A percentile compares a stretch with the other conserved stretches of the same genome.
Conservation (phyloP, 2,329 filamentous ascomycete genomes). For the Stylonectria norvegica region DNA sequence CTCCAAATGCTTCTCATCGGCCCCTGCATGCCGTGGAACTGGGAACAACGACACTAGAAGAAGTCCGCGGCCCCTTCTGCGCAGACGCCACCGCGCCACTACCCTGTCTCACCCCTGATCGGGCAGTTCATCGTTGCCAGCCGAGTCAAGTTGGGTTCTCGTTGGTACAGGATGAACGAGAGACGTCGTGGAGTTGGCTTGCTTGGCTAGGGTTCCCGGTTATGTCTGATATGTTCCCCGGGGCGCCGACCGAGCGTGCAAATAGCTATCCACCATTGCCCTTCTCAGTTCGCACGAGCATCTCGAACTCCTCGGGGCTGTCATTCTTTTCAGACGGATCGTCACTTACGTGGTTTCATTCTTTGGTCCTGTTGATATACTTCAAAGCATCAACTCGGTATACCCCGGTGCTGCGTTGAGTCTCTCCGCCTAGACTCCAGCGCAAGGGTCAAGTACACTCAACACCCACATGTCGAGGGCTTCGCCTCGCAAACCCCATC, state of each 20-base stretch:
- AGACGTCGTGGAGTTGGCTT: too few species aligned
- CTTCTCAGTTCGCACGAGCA: too few species aligned
- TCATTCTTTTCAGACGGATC: not conserved
- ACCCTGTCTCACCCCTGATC: not conserved
- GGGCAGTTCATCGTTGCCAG: not conserved
- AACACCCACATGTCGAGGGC: conserved; percentile 6
- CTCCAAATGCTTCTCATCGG: not conserved
- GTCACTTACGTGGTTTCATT: not conserved
- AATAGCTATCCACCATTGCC: not conserved
- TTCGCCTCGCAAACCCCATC: conserved; percentile 12
- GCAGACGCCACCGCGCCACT: not conserved
- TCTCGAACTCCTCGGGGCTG: not conserved
- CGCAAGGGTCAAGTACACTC: not conserved
- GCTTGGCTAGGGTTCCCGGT: conserved; percentile 4
- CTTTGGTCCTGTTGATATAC: not conserved
- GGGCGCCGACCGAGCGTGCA: not conserved
- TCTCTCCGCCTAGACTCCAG: not conserved
- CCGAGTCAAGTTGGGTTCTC: too few species aligned
- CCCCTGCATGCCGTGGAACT: not conserved
- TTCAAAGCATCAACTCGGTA: not conserved
- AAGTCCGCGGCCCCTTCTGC: not conserved
- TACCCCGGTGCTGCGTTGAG: too few species aligned
- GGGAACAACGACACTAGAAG: not conserved
- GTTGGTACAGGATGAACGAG: too few species aligned
- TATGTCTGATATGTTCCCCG: conserved; percentile 4